These are phyloP conservation scores for Artomyces pyxidatus DNA, from an alignment of 768 basidiomycete genomes.

Conservation along the genomic window DNA sequence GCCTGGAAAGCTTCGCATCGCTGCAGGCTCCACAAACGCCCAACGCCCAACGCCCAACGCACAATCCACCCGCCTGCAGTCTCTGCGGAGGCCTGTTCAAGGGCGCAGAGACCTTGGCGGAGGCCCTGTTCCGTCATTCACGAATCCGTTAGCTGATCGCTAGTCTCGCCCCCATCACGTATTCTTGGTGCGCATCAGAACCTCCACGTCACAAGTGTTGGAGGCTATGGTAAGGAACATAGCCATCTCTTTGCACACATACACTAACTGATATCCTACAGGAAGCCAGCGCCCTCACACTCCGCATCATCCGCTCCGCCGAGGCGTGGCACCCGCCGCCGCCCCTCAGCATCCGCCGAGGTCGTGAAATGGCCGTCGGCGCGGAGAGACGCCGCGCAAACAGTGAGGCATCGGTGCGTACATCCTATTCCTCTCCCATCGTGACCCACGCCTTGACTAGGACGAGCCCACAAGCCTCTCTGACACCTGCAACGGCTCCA, in stretches of 20 bases:
- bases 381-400: background rate
- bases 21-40: conserved; percentile 5
- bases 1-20: conserved; percentile 5
- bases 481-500: background rate
- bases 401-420: background rate
- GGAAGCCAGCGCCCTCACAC: background rate
- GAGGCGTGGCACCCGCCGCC: too few species aligned
- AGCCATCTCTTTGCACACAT: too few species aligned
- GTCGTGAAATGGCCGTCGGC: background rate
- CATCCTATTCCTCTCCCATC: background rate
- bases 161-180: background rate
- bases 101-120: conserved; percentile 10
- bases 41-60: background rate
- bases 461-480: background rate
- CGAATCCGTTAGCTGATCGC: background rate
- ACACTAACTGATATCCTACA: too few species aligned
- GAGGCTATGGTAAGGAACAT: too few species aligned
- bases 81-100: conserved; percentile 12
- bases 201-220: background rate
- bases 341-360: too few species aligned
- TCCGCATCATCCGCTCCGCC: too few species aligned
- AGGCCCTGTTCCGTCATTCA: conserved; percentile 1
- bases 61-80: conserved; percentile 12
- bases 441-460: background rate
- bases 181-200: background rate